Conservation (phyloP, 2,329 filamentous ascomycete species). For the Colletotrichum paranaense region DNA sequence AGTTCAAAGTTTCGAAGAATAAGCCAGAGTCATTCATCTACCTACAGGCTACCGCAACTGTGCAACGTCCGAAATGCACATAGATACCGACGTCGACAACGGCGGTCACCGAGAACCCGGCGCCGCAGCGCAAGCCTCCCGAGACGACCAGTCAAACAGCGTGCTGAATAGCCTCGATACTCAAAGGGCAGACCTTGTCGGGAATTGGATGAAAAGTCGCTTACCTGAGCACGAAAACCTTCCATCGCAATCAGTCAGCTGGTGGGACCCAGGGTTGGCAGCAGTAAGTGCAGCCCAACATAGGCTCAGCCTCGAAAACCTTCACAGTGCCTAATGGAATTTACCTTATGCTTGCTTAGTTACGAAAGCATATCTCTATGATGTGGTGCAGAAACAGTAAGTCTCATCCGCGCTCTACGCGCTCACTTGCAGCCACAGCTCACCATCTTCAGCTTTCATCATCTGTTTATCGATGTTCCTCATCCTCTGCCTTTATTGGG, state of each 20-base stretch:
- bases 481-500: constrained; percentile 23
- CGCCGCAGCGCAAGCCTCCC: not conserved
- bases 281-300: not conserved
- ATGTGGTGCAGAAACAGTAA: constrained; percentile 25
- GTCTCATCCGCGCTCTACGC: not conserved
- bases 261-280: constrained; percentile 20
- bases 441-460: constrained; percentile 3
- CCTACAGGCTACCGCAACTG: too few relatives aligned
- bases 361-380: constrained; percentile 15
- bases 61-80: not conserved
- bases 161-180: not conserved
- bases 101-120: not conserved
- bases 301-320: not conserved
- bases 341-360: not conserved
- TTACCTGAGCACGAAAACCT: constrained; percentile 9
- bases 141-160: not conserved
- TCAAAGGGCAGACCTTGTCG: not conserved
- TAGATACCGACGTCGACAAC: not conserved
- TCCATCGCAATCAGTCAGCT: constrained; percentile 21
- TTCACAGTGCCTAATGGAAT: not conserved
- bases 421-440: not conserved
- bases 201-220: constrained; percentile 10
- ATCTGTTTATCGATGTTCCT: constrained; percentile 10
- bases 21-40: too few relatives aligned
- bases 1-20: not conserved